Percentiles rank a stretch among this genome's conserved stretches.
Conservation (phyloP, 2,329 filamentous ascomycete genomes). For the Grosmannia clavigera region DNA sequence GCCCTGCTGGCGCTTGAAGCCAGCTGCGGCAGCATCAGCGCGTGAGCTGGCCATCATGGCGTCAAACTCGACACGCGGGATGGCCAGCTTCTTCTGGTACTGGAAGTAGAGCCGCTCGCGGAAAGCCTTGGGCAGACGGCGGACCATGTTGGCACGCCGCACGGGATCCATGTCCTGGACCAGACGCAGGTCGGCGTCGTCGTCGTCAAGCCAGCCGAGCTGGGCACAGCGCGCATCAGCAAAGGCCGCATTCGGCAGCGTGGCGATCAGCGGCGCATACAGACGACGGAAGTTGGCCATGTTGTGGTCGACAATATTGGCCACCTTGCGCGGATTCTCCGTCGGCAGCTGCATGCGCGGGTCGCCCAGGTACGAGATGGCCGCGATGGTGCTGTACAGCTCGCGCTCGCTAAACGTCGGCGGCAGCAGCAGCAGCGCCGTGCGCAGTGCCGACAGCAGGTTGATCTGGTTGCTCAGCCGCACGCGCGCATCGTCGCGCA, state of each 20-base stretch:
- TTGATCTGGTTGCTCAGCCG: conserved; percentile 94
- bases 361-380: conserved; percentile 88
- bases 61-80: conserved; percentile 73
- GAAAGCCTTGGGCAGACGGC: conserved; percentile 77
- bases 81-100: conserved; percentile 81
- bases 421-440: conserved; percentile 76
- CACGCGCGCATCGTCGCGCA: conserved; percentile 84
- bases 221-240: conserved; percentile 47
- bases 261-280: conserved; percentile 80
- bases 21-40: conserved; percentile 47
- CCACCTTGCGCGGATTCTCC: conserved; percentile 84
- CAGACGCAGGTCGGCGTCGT: conserved; percentile 54
- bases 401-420: conserved; percentile 74
- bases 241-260: conserved; percentile 78
- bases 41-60: conserved; percentile 68
- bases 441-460: conserved; percentile 79
- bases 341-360: conserved; percentile 87
- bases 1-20: conserved; percentile 62
- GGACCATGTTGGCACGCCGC: conserved; percentile 90
- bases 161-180: conserved; percentile 86
- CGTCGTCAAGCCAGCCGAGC: conserved; percentile 51
- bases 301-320: conserved; percentile 88
- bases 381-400: conserved; percentile 81
- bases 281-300: conserved; percentile 82
- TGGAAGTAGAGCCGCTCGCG: conserved; percentile 84